Base-by-base conservation (phyloP, 164 flowering plant genomes). In the Vitis cinerea region DNA sequence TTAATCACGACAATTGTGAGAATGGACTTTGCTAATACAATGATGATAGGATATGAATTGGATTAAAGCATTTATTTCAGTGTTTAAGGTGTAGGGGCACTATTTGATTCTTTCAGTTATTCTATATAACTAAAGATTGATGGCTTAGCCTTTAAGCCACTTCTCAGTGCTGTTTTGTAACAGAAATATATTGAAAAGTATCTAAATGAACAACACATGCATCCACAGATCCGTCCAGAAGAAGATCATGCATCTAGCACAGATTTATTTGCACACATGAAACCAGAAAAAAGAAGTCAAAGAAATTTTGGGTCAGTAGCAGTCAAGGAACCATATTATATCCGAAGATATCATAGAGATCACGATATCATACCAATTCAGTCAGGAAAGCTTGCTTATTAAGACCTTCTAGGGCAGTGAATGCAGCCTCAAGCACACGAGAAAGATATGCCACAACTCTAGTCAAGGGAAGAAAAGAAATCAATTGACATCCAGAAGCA, bases 361-460 rank as follows among this genome's bases (percentile, higher is more conserved):
- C 9, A 37, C 59, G 62, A 73, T 62, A 29, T 16, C 64, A 59
- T 93, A 96, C 99, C 97, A 93, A 71, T 86, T 93, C 98, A 54
- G 97, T 86, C 65, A 96, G 84, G 80, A 96, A 96, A 50, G 98
- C 94, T 80, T 96, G 99, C 71, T 92, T 96, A 84, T 93, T 93
- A 65, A 83, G 97, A 69, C 99, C 95, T 79, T 96, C 98, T 30
- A 96, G 84, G 10, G 97, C 94, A 67, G 98, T 92, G 83, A 91
- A 93, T 57, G 98, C 91, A 77, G 93, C 76, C 76, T 96, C 99
- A 67, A 96, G 97, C 71, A 93, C 97, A 65, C 98, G 97, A 30
- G 97, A 93, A 63, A 96, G 97, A 70, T 96, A 90, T 6, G 97
- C 97, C 50, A 96, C 99, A 63, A 93, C 98, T 81, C 98, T 96